phyloP scores from a whole-genome alignment of 2,329 filamentous ascomycete species.

The Colletotrichum musicola region DNA sequence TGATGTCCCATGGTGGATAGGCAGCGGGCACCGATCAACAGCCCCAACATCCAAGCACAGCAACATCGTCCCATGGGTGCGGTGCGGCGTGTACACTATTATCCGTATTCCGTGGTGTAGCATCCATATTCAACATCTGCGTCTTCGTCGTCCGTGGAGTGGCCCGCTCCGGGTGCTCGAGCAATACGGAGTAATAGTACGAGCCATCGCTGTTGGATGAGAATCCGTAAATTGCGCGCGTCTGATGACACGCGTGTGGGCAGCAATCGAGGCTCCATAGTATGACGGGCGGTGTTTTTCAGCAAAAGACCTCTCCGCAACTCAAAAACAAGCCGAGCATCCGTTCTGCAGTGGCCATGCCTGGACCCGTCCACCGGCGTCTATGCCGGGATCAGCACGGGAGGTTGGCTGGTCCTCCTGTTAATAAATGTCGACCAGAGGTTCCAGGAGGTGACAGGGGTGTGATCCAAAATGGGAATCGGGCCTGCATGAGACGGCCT shows the following conservation, averaged over 20 bases:
- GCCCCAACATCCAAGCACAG: slow-evolving; percentile 26
- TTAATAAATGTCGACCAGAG: not conserved
- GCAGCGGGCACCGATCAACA: slow-evolving; percentile 20
- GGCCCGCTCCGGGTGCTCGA: slow-evolving; percentile 9
- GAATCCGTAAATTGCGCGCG: not conserved
- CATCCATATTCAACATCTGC: not conserved
- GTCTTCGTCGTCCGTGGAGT: slow-evolving; percentile 4
- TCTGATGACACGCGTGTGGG: not conserved
- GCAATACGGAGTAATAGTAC: too few species aligned
- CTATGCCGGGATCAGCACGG: slow-evolving; percentile 11
- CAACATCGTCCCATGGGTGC: slow-evolving; percentile 34
- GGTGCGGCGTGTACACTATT: slow-evolving; percentile 10
- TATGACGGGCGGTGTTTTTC: not conserved
- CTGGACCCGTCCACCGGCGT: not conserved
- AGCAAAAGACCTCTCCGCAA: not conserved
- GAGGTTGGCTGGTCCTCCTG: not conserved
- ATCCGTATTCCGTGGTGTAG: slow-evolving; percentile 4
- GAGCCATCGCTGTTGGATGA: not conserved
- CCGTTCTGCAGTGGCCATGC: not conserved
- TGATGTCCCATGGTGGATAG: slow-evolving; percentile 5
- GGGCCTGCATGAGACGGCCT: slow-evolving; percentile 25
- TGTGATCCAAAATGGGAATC: slow-evolving; percentile 18
- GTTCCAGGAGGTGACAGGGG: slow-evolving; percentile 12
- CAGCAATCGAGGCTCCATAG: not conserved
- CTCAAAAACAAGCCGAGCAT: not conserved